Evolutionary conservation across 148 eudicot species (phyloP), one percentile per base, ranked within the genome.

Genomic region (Euryodendron excelsum): DNA sequence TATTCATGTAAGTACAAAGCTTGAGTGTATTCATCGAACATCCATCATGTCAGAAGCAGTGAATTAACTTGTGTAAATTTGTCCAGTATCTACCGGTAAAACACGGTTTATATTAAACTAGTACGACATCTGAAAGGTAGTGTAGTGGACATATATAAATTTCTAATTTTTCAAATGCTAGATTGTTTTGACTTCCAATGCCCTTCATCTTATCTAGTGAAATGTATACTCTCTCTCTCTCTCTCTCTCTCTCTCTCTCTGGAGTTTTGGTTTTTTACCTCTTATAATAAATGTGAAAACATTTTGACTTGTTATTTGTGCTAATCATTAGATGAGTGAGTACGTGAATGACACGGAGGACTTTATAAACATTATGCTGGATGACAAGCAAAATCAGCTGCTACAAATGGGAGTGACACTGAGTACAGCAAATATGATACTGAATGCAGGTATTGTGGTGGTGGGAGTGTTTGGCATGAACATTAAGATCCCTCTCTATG

Each of bases 261-360:
- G 50, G 45, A 45, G 9, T n/a, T 52, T 36, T 34, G 14, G 12
- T 23, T 27, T 72, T 34, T 1, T 11, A 34, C 25, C 7, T 55
- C 33, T 56, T 12, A 13, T 36, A 30, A 7, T 45, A n/a, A 27
- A 30, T 21, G 7, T 20, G 56, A 45, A 5, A 60, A 21, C 14
- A 17, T 61, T 61, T 8, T 50, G 48, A 18, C 72, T 17, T 63
- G 23, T 36, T 33, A 1, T 58, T 67, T 2, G 44, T 71, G 25
- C 52, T 63, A 39, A n/a, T n/a, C n/a, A n/a, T n/a, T n/a, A 89
- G 92, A 81, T 90, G 91, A 84, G 82, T 39, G 93, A 88, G 78
- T 90, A 90, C 53, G 93, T 88, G 10, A 87, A 86, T n/a, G 91
- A 88, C 78, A 90, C 91, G 30, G 91, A 88, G 82, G 91, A 90